Conservation (phyloP, 2,329 filamentous ascomycete species). For the Penicillium expansum region DNA sequence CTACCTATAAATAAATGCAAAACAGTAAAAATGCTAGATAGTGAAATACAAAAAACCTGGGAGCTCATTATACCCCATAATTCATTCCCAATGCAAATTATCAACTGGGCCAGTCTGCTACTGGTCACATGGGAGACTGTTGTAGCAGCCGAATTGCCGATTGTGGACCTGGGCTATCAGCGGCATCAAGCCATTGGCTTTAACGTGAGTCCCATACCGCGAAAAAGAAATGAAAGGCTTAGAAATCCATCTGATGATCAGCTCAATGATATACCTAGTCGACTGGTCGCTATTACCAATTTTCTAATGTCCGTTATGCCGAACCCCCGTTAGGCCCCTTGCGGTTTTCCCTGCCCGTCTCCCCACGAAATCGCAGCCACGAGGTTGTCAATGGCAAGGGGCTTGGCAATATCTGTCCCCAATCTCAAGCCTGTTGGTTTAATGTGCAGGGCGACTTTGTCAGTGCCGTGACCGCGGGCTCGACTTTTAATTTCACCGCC, state of each 20-base stretch:
- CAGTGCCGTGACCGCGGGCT: not conserved
- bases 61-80: not conserved
- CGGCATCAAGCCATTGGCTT: not conserved
- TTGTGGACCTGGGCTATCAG: slow-evolving; percentile 1
- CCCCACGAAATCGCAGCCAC: not conserved
- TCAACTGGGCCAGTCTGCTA: not conserved
- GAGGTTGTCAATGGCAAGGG: not conserved
- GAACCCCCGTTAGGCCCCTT: not conserved
- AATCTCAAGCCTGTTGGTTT: not conserved
- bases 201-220: not conserved
- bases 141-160: not conserved
- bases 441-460: not conserved
- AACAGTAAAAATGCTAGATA: too few relatives aligned
- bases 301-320: not conserved
- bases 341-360: not conserved
- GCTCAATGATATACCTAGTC: not conserved
- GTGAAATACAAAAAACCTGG: not conserved
- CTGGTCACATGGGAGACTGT: not conserved
- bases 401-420: not conserved
- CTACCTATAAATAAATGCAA: too few relatives aligned
- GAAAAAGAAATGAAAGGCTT: not conserved
- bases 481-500: not conserved
- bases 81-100: not conserved
- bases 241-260: not conserved
- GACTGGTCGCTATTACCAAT: not conserved